Base-by-base conservation (phyloP, 176 grass and related monocot species). In the Hordeum marinum region DNA sequence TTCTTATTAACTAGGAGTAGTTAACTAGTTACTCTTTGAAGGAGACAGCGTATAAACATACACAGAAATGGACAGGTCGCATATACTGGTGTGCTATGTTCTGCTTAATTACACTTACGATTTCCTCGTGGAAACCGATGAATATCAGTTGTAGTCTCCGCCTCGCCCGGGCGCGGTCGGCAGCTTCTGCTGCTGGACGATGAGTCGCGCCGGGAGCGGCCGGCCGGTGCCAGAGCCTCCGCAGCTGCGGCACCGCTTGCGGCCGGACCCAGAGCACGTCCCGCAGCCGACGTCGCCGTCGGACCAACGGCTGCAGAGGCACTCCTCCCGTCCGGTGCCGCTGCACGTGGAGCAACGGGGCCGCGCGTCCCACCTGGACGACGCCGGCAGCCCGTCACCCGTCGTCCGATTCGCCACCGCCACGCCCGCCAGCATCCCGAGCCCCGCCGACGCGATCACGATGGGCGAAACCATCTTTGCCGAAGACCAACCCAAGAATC, bases 221-320 rank as follows among this genome's bases (percentile, higher is more conserved):
- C 93, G 65, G 5, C 91, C 93, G 1, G 96, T 90, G 68, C 96
- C 96, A 21, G 89, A 92, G 0, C 96, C 93, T 20, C 96, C 91
- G 66, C 96, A 98, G 87, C 89, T 98, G 55, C 96, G 69, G 86
- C 96, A 98, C 0, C 80, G 80, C 88, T 76, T 94, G 65, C 87
- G 81, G 3, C 96, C 93, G 0, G 93, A 98, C 0, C 96, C 96
- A 1, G 91, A 87, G 90, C 96, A 98, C 24, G 87, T 82, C 17
- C 95, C 83, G 88, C 93, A 98, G 3, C 96, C 96, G 54, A 76
- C 61, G 88, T 98, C 96, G 36, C 91, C 93, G 77, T 98, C 96
- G 11, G 96, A 98, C 93, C 93, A 98, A 17, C 96, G 93, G 60
- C 85, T 71, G 91, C 96, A 98, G 8, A 95, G 54, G 88, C 96